Conservation (phyloP, 2,329 filamentous ascomycete species). For the Nothophoma quercina region DNA sequence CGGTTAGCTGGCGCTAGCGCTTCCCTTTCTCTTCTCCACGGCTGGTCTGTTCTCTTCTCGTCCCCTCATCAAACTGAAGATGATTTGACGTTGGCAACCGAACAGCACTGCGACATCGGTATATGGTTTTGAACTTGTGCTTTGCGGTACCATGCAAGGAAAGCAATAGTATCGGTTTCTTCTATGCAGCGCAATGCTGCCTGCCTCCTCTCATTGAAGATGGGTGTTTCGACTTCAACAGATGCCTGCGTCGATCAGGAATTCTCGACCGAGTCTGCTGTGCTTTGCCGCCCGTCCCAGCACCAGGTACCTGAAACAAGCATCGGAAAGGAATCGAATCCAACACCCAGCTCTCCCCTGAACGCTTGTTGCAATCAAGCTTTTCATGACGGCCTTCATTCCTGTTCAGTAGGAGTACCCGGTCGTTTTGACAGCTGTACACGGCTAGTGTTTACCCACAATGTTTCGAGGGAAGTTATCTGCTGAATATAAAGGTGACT, state of each 20-base stretch:
- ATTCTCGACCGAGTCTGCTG: constrained; percentile 7
- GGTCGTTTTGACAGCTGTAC: constrained; percentile 19
- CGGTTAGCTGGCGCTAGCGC: neutral
- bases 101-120: neutral
- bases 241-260: constrained; percentile 31
- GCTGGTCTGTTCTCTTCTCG: constrained; percentile 3
- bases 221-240: constrained; percentile 20
- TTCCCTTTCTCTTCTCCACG: constrained; percentile 3
- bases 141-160: neutral
- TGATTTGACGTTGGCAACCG: neutral
- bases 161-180: no score
- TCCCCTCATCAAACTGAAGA: neutral
- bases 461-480: constrained; percentile 11
- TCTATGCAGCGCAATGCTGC: neutral
- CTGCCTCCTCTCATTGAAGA: constrained; percentile 12
- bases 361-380: constrained; percentile 21
- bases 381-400: constrained; percentile 16
- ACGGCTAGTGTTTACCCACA: constrained; percentile 8
- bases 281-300: constrained; percentile 14
- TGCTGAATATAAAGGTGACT: constrained; percentile 25
- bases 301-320: constrained; percentile 22
- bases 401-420: constrained; percentile 16
- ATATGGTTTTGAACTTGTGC: neutral
- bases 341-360: neutral
- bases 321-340: constrained; percentile 13